Evolutionary conservation across 1,284 basidiomycete species (phyloP).

Genomic region (Anthracocystis walkeri): DNA sequence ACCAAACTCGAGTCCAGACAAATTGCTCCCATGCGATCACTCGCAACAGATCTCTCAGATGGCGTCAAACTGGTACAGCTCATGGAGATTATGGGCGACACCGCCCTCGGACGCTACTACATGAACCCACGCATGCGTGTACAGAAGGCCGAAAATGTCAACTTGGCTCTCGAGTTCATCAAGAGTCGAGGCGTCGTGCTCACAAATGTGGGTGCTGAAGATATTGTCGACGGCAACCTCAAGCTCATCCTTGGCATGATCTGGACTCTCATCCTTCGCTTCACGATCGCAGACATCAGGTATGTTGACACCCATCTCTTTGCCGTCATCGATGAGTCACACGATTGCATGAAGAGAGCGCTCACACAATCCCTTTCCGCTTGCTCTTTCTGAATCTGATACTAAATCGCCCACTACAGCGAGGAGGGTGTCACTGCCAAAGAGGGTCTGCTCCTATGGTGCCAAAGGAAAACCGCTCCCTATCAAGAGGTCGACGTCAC

Average conservation of each 20-base stretch:
- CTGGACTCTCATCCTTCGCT: constrained; percentile 89
- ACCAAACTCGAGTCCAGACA: constrained; percentile 88
- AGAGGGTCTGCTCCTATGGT: constrained; percentile 93
- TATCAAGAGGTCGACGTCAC: constrained; percentile 92
- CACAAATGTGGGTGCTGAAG: constrained; percentile 96
- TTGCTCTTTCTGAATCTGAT: neutral
- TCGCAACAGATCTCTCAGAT: constrained; percentile 90
- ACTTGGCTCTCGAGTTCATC: constrained; percentile 95
- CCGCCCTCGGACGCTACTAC: constrained; percentile 90
- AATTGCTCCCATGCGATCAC: constrained; percentile 88
- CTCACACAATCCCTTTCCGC: neutral
- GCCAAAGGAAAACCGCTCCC: constrained; percentile 91
- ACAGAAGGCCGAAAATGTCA: constrained; percentile 98
- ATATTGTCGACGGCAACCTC: constrained; percentile 96
- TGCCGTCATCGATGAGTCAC: neutral
- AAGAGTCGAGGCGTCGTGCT: constrained; percentile 92
- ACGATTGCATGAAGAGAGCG: neutral
- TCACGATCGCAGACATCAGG: constrained; percentile 95
- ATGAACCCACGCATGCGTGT: constrained; percentile 88
- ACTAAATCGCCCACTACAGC: constrained; percentile 66
- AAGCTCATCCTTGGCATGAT: constrained; percentile 99
- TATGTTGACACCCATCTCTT: neutral
- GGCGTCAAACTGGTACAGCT: constrained; percentile 88
- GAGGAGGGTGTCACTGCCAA: constrained; percentile 97
- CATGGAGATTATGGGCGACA: constrained; percentile 75